phyloP scores from a whole-genome alignment of 257 asterid species.

The Ballota nigra region DNA sequence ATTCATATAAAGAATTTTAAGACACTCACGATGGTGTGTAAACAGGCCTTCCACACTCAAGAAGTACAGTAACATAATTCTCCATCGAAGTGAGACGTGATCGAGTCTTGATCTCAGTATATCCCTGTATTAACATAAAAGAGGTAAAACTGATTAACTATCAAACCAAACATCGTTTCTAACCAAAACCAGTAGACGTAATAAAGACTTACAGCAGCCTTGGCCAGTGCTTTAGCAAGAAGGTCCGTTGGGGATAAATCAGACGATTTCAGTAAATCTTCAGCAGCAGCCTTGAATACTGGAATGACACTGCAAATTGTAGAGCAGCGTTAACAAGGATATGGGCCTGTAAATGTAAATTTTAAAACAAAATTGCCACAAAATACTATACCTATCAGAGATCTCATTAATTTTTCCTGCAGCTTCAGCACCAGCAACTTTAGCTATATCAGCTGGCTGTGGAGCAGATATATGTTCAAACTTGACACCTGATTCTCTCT shows the following conservation, averaged over 20 bases:
- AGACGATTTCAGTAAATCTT: constrained; percentile 63
- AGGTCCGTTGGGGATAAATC: constrained; percentile 70
- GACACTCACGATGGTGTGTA: constrained; percentile 74
- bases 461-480: constrained; percentile 92
- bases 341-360: neutral
- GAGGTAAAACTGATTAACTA: constrained; percentile 3
- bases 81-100: constrained; percentile 88
- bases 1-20: neutral
- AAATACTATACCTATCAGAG: constrained; percentile 62
- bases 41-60: constrained; percentile 73
- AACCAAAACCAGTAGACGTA: neutral
- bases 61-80: constrained; percentile 75
- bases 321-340: neutral
- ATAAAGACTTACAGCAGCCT: constrained; percentile 72
- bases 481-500: constrained; percentile 92
- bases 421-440: constrained; percentile 83
- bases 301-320: constrained; percentile 72
- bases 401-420: constrained; percentile 63
- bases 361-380: neutral
- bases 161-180: neutral
- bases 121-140: constrained; percentile 55
- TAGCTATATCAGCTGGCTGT: constrained; percentile 94
- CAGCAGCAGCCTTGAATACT: constrained; percentile 86
- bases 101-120: constrained; percentile 81
- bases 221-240: constrained; percentile 95